phyloP scores from a whole-genome alignment of 2,329 filamentous ascomycete genomes.

The Tricladium varicosporioides region DNA sequence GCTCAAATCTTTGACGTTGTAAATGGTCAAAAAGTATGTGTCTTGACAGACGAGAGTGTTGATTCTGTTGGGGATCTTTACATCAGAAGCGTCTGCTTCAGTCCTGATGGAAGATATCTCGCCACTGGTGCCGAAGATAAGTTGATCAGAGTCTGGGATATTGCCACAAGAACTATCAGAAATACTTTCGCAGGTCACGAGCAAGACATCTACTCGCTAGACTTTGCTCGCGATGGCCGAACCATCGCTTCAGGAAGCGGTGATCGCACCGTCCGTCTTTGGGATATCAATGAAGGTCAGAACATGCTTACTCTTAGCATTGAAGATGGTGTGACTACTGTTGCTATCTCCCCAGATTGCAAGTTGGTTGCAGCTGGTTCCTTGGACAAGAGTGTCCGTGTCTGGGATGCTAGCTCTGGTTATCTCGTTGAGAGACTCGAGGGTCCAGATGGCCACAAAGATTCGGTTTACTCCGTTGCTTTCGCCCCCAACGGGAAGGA shows the following conservation, averaged over 20 bases:
- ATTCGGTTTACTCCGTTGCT: slow-evolving; percentile 93
- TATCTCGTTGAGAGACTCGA: slow-evolving; percentile 89
- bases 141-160: slow-evolving; percentile 97
- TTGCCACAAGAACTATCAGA: slow-evolving; percentile 76
- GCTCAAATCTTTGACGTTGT: slow-evolving; percentile 98
- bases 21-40: slow-evolving; percentile 82
- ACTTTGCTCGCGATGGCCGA: slow-evolving; percentile 90
- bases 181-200: slow-evolving; percentile 96
- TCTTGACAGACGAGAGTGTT: slow-evolving; percentile 83
- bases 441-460: slow-evolving; percentile 90
- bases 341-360: slow-evolving; percentile 94
- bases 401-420: slow-evolving; percentile 89
- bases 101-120: slow-evolving; percentile 88
- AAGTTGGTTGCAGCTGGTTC: slow-evolving; percentile 93
- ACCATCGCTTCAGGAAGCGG: slow-evolving; percentile 95
- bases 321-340: slow-evolving; percentile 95
- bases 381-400: slow-evolving; percentile 94
- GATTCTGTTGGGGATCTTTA: slow-evolving; percentile 91
- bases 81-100: slow-evolving; percentile 98
- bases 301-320: slow-evolving; percentile 86
- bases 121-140: slow-evolving; percentile 98
- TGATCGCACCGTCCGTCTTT: slow-evolving; percentile 89
- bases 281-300: slow-evolving; percentile 85
- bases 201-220: slow-evolving; percentile 96
- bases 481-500: slow-evolving; percentile 93